phyloP scores from a whole-genome alignment of 441 rosid species.

The Croton setiger region DNA sequence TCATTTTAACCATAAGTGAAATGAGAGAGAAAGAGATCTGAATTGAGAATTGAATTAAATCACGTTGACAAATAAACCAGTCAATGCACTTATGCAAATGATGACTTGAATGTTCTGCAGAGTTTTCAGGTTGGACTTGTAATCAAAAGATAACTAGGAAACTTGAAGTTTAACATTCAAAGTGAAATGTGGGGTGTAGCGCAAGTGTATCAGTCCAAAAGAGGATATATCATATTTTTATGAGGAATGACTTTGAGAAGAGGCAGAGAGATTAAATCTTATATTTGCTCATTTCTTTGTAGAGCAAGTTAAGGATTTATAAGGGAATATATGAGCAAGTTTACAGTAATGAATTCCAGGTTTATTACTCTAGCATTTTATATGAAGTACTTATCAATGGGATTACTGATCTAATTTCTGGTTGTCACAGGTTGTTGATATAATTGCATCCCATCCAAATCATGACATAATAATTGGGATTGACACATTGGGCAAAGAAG shows the following conservation, averaged over 20 bases:
- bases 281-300: not conserved
- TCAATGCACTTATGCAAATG: not conserved
- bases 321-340: not conserved
- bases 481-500: slow-evolving; percentile 73
- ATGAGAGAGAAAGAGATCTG: not conserved
- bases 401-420: slow-evolving; percentile 13
- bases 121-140: not conserved
- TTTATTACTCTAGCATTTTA: not conserved
- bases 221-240: not conserved
- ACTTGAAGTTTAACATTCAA: not conserved
- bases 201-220: not conserved
- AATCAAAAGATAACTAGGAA: not conserved
- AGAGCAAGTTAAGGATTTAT: not conserved
- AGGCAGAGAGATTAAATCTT: not conserved
- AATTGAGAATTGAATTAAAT: not conserved
- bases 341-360: not conserved
- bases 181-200: not conserved
- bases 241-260: not conserved
- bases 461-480: slow-evolving; percentile 70
- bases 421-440: slow-evolving; percentile 46
- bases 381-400: not conserved
- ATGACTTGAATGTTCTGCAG: not conserved
- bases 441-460: slow-evolving; percentile 61
- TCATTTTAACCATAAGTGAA: not conserved
- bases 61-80: not conserved